A percentile compares a stretch with the other conserved stretches of the same genome.
These are phyloP conservation scores for Asterionellopsis glacialis DNA, from an alignment of 108 stramenopile species.

Conservation along the genomic window DNA sequence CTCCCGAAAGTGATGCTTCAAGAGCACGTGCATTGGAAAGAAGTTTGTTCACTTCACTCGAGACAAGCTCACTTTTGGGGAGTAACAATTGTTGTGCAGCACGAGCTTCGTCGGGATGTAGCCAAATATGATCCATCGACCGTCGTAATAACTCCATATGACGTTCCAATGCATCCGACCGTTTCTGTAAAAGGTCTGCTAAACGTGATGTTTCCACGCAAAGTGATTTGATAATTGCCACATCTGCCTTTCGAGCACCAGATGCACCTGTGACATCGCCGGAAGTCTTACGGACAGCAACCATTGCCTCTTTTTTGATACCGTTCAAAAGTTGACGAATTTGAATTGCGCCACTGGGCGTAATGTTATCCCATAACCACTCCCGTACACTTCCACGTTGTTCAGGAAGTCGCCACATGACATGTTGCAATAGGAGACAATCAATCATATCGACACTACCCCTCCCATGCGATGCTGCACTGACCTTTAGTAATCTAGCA, in stretches of 20 bases:
- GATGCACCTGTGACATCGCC: constrained; percentile 50
- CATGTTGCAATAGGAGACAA: constrained; percentile 52
- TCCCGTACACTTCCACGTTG: constrained; percentile 38
- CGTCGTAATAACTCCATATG: constrained; percentile 36
- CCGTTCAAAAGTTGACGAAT: constrained; percentile 51
- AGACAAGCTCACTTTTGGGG: constrained; percentile 32
- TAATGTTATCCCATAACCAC: constrained; percentile 61
- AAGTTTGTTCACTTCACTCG: constrained; percentile 14
- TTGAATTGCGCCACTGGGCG: constrained; percentile 30
- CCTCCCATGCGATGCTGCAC: constrained; percentile 61
- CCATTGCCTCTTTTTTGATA: constrained; percentile 37
- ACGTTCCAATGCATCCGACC: constrained; percentile 29
- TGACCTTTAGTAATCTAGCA: constrained; percentile 45
- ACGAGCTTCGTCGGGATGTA: constrained; percentile 43
- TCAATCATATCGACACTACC: constrained; percentile 53
- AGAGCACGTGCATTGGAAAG: constrained; percentile 28
- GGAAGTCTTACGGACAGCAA: constrained; percentile 42
- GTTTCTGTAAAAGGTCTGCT: constrained; percentile 21
- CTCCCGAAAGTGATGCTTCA: constrained; percentile 11
- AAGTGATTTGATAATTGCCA: constrained; percentile 35
- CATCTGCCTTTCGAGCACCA: constrained; percentile 49
- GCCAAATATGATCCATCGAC: constrained; percentile 38
- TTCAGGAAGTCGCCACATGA: constrained; percentile 59
- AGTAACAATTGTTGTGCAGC: constrained; percentile 48
- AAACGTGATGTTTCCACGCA: constrained; percentile 31